Evolutionary conservation across 306 rosid genomes (phyloP), one percentile per base, ranked within the genome.

Genomic region (Rosa chinensis): DNA sequence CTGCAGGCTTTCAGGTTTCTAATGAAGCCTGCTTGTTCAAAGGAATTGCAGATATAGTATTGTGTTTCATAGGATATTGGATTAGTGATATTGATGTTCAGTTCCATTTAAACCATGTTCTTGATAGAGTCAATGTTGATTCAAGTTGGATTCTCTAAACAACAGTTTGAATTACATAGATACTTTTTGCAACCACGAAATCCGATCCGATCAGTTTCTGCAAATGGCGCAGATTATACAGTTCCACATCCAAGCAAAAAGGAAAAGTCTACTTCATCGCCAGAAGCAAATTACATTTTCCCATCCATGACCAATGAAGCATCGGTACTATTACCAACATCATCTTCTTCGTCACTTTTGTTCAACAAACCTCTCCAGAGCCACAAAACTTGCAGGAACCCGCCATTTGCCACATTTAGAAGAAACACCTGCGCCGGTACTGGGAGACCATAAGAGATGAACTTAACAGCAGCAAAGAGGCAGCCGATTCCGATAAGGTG

Each of bases 301-400:
- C n/a, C 79, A 13, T 66, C 78, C 72, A 59, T 21, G 28, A 40
- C 70, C 47, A 74, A 14, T 44, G 81, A 77, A 39, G 58, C 37
- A 63, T 62, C 75, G 12, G 72, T 32, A 63, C n/a, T 13, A 63
- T 63, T 32, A 63, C 1, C 69, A 13, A 6, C 69, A 32, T 58
- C 70, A 18, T 52, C 42, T 5, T 23, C 68, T 62, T 13, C 28
- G 16, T 64, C 74, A 21, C 8, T 73, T 52, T 23, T 78, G 48
- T 71, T 66, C 5, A 73, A 37, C 4, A 83, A 68, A 70, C 39
- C 73, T 77, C 72, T 77, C 89, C 88, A 72, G 40, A 88, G 78
- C 91, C 92, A 86, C 76, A 88, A 53, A 39, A 80, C 78, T 84
- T 84, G 89, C 82, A 88, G 53, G 25, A 84, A 80, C 48, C 88